phyloP scores from a whole-genome alignment of 805 yeast species.

The Blastobotrys americana region DNA sequence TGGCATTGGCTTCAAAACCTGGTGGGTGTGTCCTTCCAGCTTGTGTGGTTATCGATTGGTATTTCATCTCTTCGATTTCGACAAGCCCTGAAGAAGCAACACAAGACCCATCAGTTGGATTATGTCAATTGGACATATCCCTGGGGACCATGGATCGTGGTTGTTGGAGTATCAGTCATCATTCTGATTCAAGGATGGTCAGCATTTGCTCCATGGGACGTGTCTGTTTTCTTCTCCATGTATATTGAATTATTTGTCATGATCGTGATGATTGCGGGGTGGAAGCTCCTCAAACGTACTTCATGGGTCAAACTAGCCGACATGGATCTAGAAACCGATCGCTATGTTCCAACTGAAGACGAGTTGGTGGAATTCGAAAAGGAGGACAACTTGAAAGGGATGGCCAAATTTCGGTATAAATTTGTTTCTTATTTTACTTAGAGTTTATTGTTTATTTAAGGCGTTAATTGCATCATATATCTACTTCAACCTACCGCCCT shows the following conservation, averaged over 20 bases:
- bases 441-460: too few species aligned
- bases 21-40: conserved; percentile 57
- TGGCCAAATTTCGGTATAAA: conserved; percentile 15
- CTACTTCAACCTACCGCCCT: too few species aligned
- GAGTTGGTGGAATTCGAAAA: conserved; percentile 37
- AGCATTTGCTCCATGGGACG: conserved; percentile 57
- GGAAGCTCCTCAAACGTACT: conserved; percentile 56
- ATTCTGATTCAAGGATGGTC: conserved; percentile 60
- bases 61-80: conserved; percentile 50
- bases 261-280: conserved; percentile 44
- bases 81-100: conserved; percentile 35
- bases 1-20: conserved; percentile 48
- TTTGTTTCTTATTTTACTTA: too few species aligned
- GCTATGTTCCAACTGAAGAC: conserved; percentile 48
- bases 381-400: conserved; percentile 25
- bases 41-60: conserved; percentile 56
- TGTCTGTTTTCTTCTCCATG: conserved; percentile 54
- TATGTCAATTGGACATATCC: conserved; percentile 50
- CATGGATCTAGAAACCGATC: conserved; percentile 72
- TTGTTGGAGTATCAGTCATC: conserved; percentile 41
- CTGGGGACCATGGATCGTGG: conserved; percentile 43
- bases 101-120: conserved; percentile 36
- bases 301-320: conserved; percentile 60
- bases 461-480: too few species aligned
- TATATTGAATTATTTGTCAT: conserved; percentile 58